Evolutionary conservation across 495 filamentous ascomycete species (phyloP), one percentile per base, ranked within the genome.

Genomic region (Aspergillus indologenus): DNA sequence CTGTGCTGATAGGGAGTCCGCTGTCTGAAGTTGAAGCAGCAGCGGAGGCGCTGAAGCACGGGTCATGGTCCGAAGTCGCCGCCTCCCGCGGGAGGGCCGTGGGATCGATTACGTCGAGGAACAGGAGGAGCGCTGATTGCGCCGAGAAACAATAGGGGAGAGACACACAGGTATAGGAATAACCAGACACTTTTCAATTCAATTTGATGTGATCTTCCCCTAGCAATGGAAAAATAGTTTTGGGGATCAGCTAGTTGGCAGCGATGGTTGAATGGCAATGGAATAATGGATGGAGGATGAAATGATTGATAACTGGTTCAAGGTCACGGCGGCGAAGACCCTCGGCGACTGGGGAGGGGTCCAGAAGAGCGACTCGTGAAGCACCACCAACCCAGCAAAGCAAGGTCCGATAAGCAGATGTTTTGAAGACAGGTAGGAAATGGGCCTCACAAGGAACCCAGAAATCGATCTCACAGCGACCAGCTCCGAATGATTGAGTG

Each of bases 1-100:
- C 65, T 90, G 88, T 45, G 84, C 79, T 5, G 79, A 75, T 58
- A 81, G 70, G 59, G 83, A 84, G 53, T 80, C 82, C 45, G 86
- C 78, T 64, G 75, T 82, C 53, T 80, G 79, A 59, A 91, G 79
- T 71, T 88, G 81, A 26, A 82, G 71, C 53, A 91, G 76, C 58
- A 88, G 77, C 23, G 85, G 76, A 68, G 75, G 77, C 54, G 72
- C 70, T 42, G 72, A 68, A 44, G 75, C 75, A 60, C 76, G 76
- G 55, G 78, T 79, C 80, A 81, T 83, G 54, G 61, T 78, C 67
- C 61, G 64, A 54, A 61, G 71, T 63, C 64, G 70, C 66, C 65
- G 63, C 72, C 71, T 71, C 71, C 72, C 45, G 60, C 58, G 59
- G 64, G 53, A 60, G 57, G 54, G 40, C 54, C 55, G 45, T 51